phyloP scores from a whole-genome alignment of 1,284 basidiomycete genomes.

The Ustilago hordei region DNA sequence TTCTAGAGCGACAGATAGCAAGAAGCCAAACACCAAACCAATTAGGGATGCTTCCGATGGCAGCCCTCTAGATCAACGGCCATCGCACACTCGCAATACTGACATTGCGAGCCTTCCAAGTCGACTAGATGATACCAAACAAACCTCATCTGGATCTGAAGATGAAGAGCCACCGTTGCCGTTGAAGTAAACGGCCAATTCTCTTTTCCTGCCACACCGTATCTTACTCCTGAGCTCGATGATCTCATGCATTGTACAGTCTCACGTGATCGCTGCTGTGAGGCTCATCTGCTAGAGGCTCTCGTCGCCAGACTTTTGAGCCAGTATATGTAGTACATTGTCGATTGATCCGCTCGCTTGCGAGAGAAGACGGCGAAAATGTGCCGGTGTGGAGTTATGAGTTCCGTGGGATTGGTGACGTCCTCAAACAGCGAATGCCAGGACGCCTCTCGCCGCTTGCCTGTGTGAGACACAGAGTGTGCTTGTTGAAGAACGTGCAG shows the following conservation, averaged over 20 bases:
- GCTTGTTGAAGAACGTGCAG: not conserved
- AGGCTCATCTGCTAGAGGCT: not conserved
- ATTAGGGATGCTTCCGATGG: slow-evolving; percentile 1
- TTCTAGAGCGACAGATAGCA: not conserved
- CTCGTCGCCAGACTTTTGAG: not conserved
- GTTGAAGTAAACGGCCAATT: not conserved
- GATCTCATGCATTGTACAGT: not conserved
- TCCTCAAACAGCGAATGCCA: not conserved
- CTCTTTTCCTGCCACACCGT: not conserved
- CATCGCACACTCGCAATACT: slow-evolving; percentile 16
- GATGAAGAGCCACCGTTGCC: slow-evolving; percentile 32
- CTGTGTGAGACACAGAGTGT: not conserved
- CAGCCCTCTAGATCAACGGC: not conserved
- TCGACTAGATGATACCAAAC: not conserved
- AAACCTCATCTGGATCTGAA: slow-evolving; percentile 17
- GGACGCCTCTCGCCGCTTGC: slow-evolving; percentile 4
- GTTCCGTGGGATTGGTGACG: not conserved
- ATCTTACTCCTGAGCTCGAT: not conserved
- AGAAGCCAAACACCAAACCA: not conserved
- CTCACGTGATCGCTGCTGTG: not conserved
- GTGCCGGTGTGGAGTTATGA: slow-evolving; percentile 1
- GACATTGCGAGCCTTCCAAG: not conserved
- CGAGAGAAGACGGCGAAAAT: not conserved
- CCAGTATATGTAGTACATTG: not conserved
- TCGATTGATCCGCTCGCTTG: not conserved